Percentiles rank a stretch among this genome's conserved stretches.
phyloP scores from a whole-genome alignment of 2,329 filamentous ascomycete species.

The Colletotrichum siamense region DNA sequence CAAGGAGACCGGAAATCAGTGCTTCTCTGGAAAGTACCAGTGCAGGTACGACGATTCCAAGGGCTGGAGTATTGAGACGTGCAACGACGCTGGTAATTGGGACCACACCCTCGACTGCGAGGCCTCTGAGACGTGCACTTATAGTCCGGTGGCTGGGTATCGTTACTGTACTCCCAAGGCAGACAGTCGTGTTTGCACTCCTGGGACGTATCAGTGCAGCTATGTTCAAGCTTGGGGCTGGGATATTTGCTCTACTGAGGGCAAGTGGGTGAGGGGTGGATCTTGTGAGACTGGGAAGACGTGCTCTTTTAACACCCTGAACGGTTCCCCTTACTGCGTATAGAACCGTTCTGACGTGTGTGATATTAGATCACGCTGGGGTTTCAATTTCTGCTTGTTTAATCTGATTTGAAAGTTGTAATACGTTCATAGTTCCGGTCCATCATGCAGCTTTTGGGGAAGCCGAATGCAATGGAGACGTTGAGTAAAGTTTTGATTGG shows the following conservation, averaged over 20 bases:
- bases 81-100: not conserved
- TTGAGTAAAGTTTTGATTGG: too few relatives aligned
- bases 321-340: not conserved
- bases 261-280: not conserved
- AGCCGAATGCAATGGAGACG: too few relatives aligned
- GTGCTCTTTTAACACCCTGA: not conserved
- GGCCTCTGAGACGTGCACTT: slow-evolving; percentile 1
- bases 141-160: slow-evolving; percentile 2
- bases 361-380: too few relatives aligned
- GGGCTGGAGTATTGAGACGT: slow-evolving; percentile 11
- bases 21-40: not conserved
- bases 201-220: not conserved
- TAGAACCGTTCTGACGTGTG: too few relatives aligned
- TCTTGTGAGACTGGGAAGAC: not conserved
- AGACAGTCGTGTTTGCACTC: not conserved
- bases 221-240: not conserved
- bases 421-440: too few relatives aligned
- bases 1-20: not conserved
- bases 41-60: not conserved
- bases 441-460: too few relatives aligned
- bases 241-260: not conserved
- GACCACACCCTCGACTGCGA: not conserved
- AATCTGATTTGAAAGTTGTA: too few relatives aligned
- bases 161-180: slow-evolving; percentile 5
- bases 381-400: too few relatives aligned